Base-by-base conservation (phyloP, 495 filamentous ascomycete genomes). In the Xylaria intraflava region DNA sequence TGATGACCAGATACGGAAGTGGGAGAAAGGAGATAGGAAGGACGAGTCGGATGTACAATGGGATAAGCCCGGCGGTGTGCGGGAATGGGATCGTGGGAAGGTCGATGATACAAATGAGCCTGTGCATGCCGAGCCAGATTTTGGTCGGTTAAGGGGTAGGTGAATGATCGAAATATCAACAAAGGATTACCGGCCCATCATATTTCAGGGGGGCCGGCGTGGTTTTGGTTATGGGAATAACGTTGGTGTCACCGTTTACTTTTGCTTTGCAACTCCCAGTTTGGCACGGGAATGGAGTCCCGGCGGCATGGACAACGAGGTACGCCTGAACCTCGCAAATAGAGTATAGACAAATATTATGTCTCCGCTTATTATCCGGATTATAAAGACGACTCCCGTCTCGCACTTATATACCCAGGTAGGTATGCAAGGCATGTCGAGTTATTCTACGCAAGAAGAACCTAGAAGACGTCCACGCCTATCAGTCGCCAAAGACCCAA, bases 71-170 rank as follows among this genome's bases (percentile, higher is more conserved):
- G 91, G 89, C 0, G 86, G 89, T 55, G 76, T 80, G n/a, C 79
- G 89, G 31, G 92, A 95, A 64, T 96, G 91, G 91, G 91, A 97
- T 77, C 76, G 83, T 7, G 88, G 88, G 2, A 96, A 96, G 63
- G 81, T 88, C 29, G 69, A 89, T 31, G 79, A 83, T 17, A 14
- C 6, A 2, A 45, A 60, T 22, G 64, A 52, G 23, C 30, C 36
- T 26, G 39, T 62, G 6, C 33, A 47, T 17, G 39, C 55, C 16
- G 49, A 57, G 10, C 24, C 55, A 2, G 43, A 60, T 23, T 71
- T 64, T 56, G 65, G 68, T 22, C 57, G 68, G 31, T 51, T 69
- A 23, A 68, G 67, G 38, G 64, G 57, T n/a, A 56, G 44, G n/a
- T 64, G 17, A 35, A 29, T 43, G 3, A 43, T 2, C 2, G 23